Percentiles rank a stretch among this genome's conserved stretches.
Conservation (phyloP, 164 flowering plant species). For the Dillenia suffruticosa region DNA sequence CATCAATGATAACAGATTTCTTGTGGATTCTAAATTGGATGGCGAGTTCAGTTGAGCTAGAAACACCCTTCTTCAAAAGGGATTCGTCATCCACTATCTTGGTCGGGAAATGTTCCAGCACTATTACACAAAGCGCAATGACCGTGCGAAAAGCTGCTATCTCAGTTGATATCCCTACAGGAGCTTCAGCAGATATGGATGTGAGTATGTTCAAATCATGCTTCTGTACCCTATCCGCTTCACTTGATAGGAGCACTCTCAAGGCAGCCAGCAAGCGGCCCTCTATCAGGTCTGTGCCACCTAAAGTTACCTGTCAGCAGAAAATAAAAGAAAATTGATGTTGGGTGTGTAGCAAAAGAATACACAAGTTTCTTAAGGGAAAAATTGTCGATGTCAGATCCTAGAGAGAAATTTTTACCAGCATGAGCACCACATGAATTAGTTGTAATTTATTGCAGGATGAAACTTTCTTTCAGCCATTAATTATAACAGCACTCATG, state of each 20-base stretch:
- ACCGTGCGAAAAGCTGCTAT: constrained; percentile 58
- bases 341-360: too few relatives aligned
- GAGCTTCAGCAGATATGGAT: constrained; percentile 68
- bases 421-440: too few relatives aligned
- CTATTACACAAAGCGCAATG: constrained; percentile 73
- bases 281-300: constrained; percentile 77
- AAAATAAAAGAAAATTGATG: constrained; percentile 5
- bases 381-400: too few relatives aligned
- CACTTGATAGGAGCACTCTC: constrained; percentile 59
- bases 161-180: constrained; percentile 71
- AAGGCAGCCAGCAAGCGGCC: constrained; percentile 85
- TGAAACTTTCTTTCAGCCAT: too few relatives aligned
- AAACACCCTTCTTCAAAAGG: constrained; percentile 37
- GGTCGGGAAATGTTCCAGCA: constrained; percentile 73
- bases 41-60: constrained; percentile 49
- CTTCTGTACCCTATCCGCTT: constrained; percentile 44
- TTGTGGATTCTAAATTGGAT: constrained; percentile 74
- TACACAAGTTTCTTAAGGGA: too few relatives aligned
- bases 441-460: too few relatives aligned
- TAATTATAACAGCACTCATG: too few relatives aligned
- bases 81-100: constrained; percentile 82
- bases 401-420: too few relatives aligned
- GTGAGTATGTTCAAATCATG: constrained; percentile 51
- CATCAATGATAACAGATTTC: constrained; percentile 70
- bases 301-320: constrained; percentile 55